Evolutionary conservation across 2,329 filamentous ascomycete species (phyloP), one percentile per base, ranked within the genome.

Genomic region (Dactylellina parvicollis): DNA sequence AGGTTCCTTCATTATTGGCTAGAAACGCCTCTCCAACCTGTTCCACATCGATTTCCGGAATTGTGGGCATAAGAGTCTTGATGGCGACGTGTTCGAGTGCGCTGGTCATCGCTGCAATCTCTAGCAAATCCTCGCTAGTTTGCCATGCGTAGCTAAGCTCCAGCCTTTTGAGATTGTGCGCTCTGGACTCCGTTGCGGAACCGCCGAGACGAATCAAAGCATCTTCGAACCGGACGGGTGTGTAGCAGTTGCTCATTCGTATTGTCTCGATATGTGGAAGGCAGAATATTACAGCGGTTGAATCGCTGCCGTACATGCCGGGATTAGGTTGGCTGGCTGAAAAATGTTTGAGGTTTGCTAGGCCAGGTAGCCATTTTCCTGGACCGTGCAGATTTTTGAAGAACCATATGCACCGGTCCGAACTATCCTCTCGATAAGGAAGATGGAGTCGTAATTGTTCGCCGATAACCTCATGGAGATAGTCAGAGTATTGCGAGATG

Each of bases 301-400:
- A 12, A 4, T 40, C 9, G n/a, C 16, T 16, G 10, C n/a, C 16
- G 24, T 54, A 7, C 7, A 12, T 12, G n/a, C 26, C 2, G 12
- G 26, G 14, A 18, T 24, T 20, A 34, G 9, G 10, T 5, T 26
- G n/a, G 16, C 16, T 34, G 32, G 20, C 28, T 20, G 16, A 5
- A 20, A 55, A 55, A 26, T 55, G 50, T n/a, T 26, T 40, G 18
- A 55, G 30, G 10, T 55, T 55, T 24, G n/a, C 32, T 2, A 55
- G 32, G 18, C 30, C 32, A 22, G 46, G 46, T 50, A 50, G 2
- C 24, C 46, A 50, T 30, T 26, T 26, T 4, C 42, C 42, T 3
- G 12, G 4, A 20, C 40, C 4, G 12, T 44, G 16, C 4, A 44
- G 22, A 5, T 20, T 18, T 44, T 44, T 44, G 16, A 20, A 24